Evolutionary conservation across 169 alveolate species (phyloP).

Genomic region (Cryptosporidium sp.): DNA sequence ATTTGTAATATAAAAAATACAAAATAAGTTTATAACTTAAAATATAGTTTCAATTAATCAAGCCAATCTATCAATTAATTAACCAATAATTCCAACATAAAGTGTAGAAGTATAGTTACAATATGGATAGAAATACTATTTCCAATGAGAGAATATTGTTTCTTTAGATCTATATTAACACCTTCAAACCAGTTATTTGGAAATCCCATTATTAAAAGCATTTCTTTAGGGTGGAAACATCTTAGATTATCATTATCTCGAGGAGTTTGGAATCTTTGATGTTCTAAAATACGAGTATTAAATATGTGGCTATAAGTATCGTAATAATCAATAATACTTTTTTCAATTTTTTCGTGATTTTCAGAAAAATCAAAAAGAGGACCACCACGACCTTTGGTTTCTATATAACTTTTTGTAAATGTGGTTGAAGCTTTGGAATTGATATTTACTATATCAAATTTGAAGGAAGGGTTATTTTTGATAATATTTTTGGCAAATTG

Average conservation of each 20-base stretch:
- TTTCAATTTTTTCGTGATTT: not conserved
- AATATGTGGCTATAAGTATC: slow-evolving; percentile 33
- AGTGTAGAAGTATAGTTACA: slow-evolving; percentile 80
- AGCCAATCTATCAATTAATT: not conserved
- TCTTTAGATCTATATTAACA: slow-evolving; percentile 63
- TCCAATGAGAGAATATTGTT: slow-evolving; percentile 81
- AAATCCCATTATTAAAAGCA: slow-evolving; percentile 82
- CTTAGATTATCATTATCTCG: slow-evolving; percentile 63
- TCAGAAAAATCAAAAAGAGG: slow-evolving; percentile 28
- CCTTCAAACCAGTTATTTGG: slow-evolving; percentile 80
- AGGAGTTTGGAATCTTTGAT: slow-evolving; percentile 11
- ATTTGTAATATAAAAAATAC: slow-evolving; percentile 23
- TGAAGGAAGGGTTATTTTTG: slow-evolving; percentile 55
- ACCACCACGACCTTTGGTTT: slow-evolving; percentile 73
- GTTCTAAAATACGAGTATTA: slow-evolving; percentile 25
- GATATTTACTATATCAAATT: slow-evolving; percentile 83
- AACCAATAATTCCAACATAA: slow-evolving; percentile 73
- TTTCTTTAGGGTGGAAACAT: slow-evolving; percentile 82
- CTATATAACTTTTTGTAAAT: slow-evolving; percentile 83
- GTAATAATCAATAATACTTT: not conserved
- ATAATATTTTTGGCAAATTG: slow-evolving; percentile 18
- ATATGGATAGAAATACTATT: slow-evolving; percentile 82
- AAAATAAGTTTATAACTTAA: not conserved
- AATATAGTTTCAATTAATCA: not conserved
- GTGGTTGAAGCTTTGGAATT: slow-evolving; percentile 81